phyloP scores from a whole-genome alignment of 352 stramenopile genomes.

The Thraustochytrium sp. region DNA sequence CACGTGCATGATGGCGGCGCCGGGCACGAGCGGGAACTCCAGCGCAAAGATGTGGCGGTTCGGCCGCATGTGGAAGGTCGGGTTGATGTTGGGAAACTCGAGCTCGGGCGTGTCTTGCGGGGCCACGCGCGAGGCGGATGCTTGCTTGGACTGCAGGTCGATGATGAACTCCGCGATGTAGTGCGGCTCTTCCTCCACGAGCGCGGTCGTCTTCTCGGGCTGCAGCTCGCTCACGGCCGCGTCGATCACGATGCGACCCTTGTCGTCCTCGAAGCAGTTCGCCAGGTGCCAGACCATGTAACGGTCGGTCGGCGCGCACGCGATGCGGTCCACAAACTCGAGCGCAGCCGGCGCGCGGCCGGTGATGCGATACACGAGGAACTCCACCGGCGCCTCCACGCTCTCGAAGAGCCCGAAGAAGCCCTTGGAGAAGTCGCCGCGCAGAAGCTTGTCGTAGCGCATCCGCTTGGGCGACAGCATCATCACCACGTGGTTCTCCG shows the following conservation, averaged over 20 bases:
- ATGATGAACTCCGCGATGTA: not conserved
- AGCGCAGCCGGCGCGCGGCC: not conserved
- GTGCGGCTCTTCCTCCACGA: not conserved
- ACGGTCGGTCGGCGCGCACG: not conserved
- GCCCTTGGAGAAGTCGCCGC: slow-evolving; percentile 3
- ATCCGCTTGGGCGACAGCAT: slow-evolving; percentile 13
- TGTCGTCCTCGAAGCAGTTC: slow-evolving; percentile 21
- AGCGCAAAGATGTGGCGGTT: slow-evolving; percentile 33
- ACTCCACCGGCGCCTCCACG: slow-evolving; percentile 10
- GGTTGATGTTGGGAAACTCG: slow-evolving; percentile 44
- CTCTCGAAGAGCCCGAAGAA: slow-evolving; percentile 41
- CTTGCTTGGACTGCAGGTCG: not conserved
- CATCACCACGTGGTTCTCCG: slow-evolving; percentile 30
- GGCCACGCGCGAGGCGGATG: not conserved
- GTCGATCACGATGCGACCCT: slow-evolving; percentile 28
- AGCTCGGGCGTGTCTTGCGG: not conserved
- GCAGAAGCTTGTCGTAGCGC: slow-evolving; percentile 19
- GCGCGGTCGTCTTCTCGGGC: not conserved
- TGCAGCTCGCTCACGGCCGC: not conserved
- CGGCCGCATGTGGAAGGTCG: slow-evolving; percentile 14
- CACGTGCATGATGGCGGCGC: not conserved
- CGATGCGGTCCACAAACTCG: slow-evolving; percentile 10
- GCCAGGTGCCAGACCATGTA: slow-evolving; percentile 37
- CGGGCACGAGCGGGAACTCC: not conserved
- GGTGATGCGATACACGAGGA: slow-evolving; percentile 35